Base-by-base conservation (phyloP, 2,329 filamentous ascomycete genomes). In the Pseudocercospora eumusae region DNA sequence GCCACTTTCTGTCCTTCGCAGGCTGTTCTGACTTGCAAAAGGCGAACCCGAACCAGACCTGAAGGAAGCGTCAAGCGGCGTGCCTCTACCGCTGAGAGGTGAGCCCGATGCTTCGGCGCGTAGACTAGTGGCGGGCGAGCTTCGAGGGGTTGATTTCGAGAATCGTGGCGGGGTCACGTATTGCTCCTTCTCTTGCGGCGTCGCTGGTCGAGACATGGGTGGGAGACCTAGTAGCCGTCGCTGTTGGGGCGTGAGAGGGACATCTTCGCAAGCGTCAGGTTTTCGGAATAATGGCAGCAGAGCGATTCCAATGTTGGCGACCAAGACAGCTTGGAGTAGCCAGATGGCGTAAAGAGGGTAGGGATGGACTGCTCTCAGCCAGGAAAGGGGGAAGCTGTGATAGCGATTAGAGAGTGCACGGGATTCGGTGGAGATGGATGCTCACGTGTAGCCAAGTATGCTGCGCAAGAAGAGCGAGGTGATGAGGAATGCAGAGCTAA, bases 131-230 rank as follows among this genome's bases (percentile, higher is more conserved):
- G 83, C 84, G 6, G 52, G 52, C 63, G 83, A 86, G 28, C 82
- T 84, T 3, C 86, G 82, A 1, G 89, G 91, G 10, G 77, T 89
- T 11, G 90, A 93, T 62, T 91, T 84, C 36, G 89, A 86, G 78
- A 96, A 97, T 70, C 91, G 86, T 2, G 93, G 93, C 3, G 93
- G 93, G 0, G 93, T 97, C 70, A 89, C 87, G 76, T 91, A 96
- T 61, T 85, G 84, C 45, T 89, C 87, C 57, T 84, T 83, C 52
- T 90, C 88, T 58, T 84, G 84, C 1, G 91, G 88, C 0, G 88
- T 89, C 0, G 78, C 75, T 0, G 89, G 84, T 2, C 84, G 80
- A 1, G 79, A 77, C 62, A 83, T 85, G 2, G 91, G 88, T 42
- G 88, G 84, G 3, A 99, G 85, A 53, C 92, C 93, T 56, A 99